Evolutionary conservation across 192 early-diverging fungal species (phyloP), one percentile per base, ranked within the genome.

Genomic region (Pecoramyces ruminantium): DNA sequence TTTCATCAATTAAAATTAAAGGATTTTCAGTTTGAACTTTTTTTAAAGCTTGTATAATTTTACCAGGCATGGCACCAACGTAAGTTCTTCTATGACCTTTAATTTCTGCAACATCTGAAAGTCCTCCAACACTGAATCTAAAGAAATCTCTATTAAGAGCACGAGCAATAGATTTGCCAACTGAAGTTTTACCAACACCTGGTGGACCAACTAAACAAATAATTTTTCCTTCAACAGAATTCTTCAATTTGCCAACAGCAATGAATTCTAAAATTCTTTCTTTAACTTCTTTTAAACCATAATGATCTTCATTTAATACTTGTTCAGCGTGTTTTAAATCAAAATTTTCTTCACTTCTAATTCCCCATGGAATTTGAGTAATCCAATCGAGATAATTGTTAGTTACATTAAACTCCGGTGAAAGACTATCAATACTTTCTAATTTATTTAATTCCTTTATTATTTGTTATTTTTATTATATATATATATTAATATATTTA

Each of bases 51-150:
- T 99, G 98, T 29, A 99, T 92, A 21, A 99, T 96, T 85, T 99
- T 99, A 58, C 98, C 98, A 27, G 98, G 98, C 98, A 99, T 99
- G 12, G 98, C 98, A 77, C 98, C 98, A 14, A 99, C 98, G 85
- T 99, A 99, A 9, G 98, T 99, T 78, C 98, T 89, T 39, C 98
- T 92, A 87, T 98, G 98, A 29, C 96, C 98, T 89, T 99, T 99
- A 85, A 99, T 97, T 85, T 99, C 98, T 27, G 98, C 98, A 25
- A 98, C 98, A 83, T 99, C 98, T 0, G 94, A 95, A 83, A 99
- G 85, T 0, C 98, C 98, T 79, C 98, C 98, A 28, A 99, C 98
- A 82, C 92, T 94, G 88, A 99, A 99, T 30, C 98, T 88, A 87
- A 92, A 99, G 84, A 98, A 99, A 85, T 97, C 95, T 28, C 98